Base-by-base conservation (phyloP, 371 early-diverging fungal genomes). In the Blastocladiella emersonii region DNA sequence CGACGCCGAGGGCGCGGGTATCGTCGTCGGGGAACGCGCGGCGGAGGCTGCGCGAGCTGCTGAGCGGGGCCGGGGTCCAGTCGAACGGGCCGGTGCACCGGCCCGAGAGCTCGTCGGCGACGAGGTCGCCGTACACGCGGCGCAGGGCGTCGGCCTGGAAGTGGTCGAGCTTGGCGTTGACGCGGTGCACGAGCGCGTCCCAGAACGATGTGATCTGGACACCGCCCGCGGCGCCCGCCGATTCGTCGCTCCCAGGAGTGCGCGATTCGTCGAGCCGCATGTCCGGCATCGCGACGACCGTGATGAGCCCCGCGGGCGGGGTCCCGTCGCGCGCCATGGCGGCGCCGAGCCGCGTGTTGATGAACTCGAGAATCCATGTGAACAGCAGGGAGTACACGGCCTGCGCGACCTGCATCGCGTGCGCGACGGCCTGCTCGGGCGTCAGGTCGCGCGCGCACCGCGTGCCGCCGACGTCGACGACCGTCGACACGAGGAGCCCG, bases 401-500 rank as follows among this genome's bases (percentile, higher is more conserved):
- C 44, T 82, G 80, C 1, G 89, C 85, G 41, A 91, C 66, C 21
- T 76, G 74, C 64, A 91, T 88, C 10, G 88, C 72, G 64, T 87
- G 80, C 35, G 34, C 27, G n/a, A 21, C 56, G 17, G 68, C 68
- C 3, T 65, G 35, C 36, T 63, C 43, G 27, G 63, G 53, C 34
- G 65, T 56, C 34, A 67, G 45, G 32, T 56, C 60, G n/a, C 32
- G 49, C n/a, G 68, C 37, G 55, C 67, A 68, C 44, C 61, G 23
- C 7, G 48, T 48, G 12, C 37, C 34, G 8, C 55, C 55, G n/a
- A 90, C 83, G n/a, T n/a, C n/a, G 66, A 85, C 67, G 63, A 82
- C 78, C 27, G 91, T 87, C 73, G 88, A 85, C 78, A 90, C 89
- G 5, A 88, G 88, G 64, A 96, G 72, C 65, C 80, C 82, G 71